phyloP scores from a whole-genome alignment of 257 asterid genomes.

The Scutellaria barbata region DNA sequence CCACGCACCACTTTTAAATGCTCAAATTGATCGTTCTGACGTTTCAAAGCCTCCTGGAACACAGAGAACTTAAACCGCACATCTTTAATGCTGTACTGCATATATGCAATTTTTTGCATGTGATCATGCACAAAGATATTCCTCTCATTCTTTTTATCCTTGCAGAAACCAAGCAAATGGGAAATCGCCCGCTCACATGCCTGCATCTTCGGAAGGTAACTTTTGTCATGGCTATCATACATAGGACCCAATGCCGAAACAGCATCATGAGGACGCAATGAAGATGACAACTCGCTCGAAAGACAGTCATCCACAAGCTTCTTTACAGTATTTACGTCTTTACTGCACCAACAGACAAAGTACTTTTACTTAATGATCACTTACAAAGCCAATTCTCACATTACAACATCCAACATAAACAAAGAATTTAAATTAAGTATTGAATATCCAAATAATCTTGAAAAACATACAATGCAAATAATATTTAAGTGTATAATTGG shows the following conservation, averaged over 20 bases:
- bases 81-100: conserved; percentile 83
- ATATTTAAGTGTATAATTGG: background rate
- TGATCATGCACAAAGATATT: conserved; percentile 77
- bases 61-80: conserved; percentile 83
- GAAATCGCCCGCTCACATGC: conserved; percentile 73
- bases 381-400: conserved; percentile 18
- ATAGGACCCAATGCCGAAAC: conserved; percentile 98
- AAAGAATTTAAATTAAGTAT: background rate
- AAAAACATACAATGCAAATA: background rate
- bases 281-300: conserved; percentile 71
- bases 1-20: conserved; percentile 87
- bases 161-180: conserved; percentile 69
- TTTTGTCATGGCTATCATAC: conserved; percentile 84
- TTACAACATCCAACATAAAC: conserved; percentile 5
- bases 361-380: conserved; percentile 20
- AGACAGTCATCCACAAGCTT: conserved; percentile 93
- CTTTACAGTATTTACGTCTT: conserved; percentile 90
- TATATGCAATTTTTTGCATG: conserved; percentile 91
- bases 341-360: conserved; percentile 61
- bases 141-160: conserved; percentile 88
- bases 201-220: conserved; percentile 82
- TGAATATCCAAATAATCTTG: background rate
- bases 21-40: conserved; percentile 89
- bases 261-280: conserved; percentile 98
- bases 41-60: conserved; percentile 92